A percentile compares a stretch with the other conserved stretches of the same genome.
Conservation (phyloP, 2,329 filamentous ascomycete genomes). For the Neurospora crassa region DNA sequence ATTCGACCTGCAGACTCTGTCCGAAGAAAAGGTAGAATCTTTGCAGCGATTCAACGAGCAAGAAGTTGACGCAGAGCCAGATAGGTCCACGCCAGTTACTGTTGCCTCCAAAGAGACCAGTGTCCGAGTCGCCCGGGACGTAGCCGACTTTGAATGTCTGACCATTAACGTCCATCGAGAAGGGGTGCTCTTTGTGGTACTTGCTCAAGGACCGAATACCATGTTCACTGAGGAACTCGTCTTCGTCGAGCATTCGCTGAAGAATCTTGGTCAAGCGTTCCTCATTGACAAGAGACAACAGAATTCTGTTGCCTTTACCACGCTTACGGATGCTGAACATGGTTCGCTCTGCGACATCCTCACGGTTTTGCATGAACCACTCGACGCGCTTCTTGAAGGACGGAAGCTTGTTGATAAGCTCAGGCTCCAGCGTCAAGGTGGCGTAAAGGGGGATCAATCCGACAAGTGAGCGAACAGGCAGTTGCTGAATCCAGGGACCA, state of each 20-base stretch:
- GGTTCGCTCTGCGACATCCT: slow-evolving; percentile 82
- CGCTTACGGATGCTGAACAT: slow-evolving; percentile 88
- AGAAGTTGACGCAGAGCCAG: slow-evolving; percentile 93
- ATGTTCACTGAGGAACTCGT: slow-evolving; percentile 83
- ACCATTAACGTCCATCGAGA: slow-evolving; percentile 91
- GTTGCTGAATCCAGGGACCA: slow-evolving; percentile 83
- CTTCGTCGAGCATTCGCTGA: slow-evolving; percentile 84
- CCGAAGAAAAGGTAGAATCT: slow-evolving; percentile 96
- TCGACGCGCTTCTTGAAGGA: slow-evolving; percentile 87
- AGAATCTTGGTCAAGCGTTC: slow-evolving; percentile 86
- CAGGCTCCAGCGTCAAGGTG: slow-evolving; percentile 83
- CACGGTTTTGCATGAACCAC: slow-evolving; percentile 86
- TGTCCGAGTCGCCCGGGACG: slow-evolving; percentile 92
- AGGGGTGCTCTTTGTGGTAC: slow-evolving; percentile 80
- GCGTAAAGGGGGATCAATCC: slow-evolving; percentile 91
- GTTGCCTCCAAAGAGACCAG: slow-evolving; percentile 89
- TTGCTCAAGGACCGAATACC: slow-evolving; percentile 90
- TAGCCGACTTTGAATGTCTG: slow-evolving; percentile 83
- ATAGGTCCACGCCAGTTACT: slow-evolving; percentile 96
- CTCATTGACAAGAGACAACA: slow-evolving; percentile 85
- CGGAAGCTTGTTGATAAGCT: slow-evolving; percentile 84
- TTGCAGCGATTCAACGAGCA: slow-evolving; percentile 88
- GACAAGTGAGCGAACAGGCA: slow-evolving; percentile 85
- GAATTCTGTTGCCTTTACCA: slow-evolving; percentile 79
- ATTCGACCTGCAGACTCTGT: slow-evolving; percentile 79